Percentiles rank a stretch among this genome's conserved stretches.
phyloP scores from a whole-genome alignment of 768 basidiomycete species.

The Hortiboletus campestris region DNA sequence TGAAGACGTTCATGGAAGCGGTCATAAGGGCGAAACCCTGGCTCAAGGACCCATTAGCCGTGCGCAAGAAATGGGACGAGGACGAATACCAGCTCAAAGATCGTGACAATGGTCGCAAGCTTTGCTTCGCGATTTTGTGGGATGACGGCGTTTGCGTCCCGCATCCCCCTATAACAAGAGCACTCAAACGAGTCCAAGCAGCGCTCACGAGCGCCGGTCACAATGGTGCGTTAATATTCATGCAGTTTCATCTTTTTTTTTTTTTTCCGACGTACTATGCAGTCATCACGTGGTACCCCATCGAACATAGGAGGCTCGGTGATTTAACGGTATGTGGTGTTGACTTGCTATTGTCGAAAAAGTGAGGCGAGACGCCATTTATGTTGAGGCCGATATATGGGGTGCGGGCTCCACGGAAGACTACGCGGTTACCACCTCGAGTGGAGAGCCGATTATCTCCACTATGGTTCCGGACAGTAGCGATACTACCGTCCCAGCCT shows the following conservation, averaged over 20 bases:
- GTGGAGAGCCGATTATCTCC: constrained; percentile 55
- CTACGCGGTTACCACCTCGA: constrained; percentile 35
- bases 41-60: constrained; percentile 58
- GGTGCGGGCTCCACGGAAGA: constrained; percentile 50
- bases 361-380: background rate
- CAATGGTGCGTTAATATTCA: constrained; percentile 42
- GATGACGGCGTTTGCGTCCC: constrained; percentile 60
- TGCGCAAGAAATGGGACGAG: constrained; percentile 60
- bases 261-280: background rate
- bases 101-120: constrained; percentile 48
- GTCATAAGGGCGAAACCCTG: constrained; percentile 63
- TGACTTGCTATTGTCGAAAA: background rate
- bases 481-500: constrained; percentile 18
- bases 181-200: constrained; percentile 51
- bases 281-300: constrained; percentile 72
- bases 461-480: constrained; percentile 43
- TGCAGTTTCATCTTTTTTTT: background rate
- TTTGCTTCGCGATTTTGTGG: constrained; percentile 65
- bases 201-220: constrained; percentile 65
- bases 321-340: constrained; percentile 40
- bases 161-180: constrained; percentile 63
- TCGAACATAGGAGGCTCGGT: constrained; percentile 49
- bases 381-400: constrained; percentile 41
- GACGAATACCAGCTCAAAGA: constrained; percentile 58
- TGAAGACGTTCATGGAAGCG: constrained; percentile 65